Percentiles rank a stretch among this genome's conserved stretches.
Conservation (phyloP, 768 basidiomycete species). For the Xerocomus spinulosus region DNA sequence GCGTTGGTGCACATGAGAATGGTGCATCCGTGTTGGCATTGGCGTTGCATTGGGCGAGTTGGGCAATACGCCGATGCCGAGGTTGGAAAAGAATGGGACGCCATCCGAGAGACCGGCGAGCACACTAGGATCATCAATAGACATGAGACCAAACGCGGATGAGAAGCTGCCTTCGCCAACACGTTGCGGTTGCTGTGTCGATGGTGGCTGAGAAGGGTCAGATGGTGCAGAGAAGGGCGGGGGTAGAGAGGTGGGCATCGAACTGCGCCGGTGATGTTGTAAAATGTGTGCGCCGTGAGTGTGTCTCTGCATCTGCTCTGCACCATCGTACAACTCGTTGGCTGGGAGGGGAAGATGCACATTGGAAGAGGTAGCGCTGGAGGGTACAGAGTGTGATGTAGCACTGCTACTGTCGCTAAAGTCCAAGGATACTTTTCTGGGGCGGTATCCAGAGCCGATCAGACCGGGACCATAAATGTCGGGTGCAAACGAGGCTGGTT, state of each 20-base stretch:
- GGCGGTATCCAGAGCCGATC: slow-evolving; percentile 27
- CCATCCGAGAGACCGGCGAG: slow-evolving; percentile 60
- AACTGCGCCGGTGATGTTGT: slow-evolving; percentile 17
- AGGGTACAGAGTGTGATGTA: slow-evolving; percentile 42
- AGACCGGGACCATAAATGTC: slow-evolving; percentile 16
- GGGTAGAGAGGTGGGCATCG: slow-evolving; percentile 12
- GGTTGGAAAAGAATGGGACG: slow-evolving; percentile 56
- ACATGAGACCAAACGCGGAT: slow-evolving; percentile 70
- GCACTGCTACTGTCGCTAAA: slow-evolving; percentile 43
- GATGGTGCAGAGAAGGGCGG: slow-evolving; percentile 3
- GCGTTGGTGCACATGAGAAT: slow-evolving; percentile 14
- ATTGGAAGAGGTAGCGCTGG: slow-evolving; percentile 50
- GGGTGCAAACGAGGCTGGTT: slow-evolving; percentile 18
- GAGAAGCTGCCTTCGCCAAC: slow-evolving; percentile 41
- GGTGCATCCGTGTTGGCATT: slow-evolving; percentile 35
- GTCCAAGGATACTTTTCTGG: slow-evolving; percentile 33
- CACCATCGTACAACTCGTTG: slow-evolving; percentile 26
- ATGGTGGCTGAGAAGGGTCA: slow-evolving; percentile 6
- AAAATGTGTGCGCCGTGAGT: slow-evolving; percentile 6
- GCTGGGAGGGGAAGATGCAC: slow-evolving; percentile 44
- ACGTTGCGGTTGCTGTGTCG: slow-evolving; percentile 12
- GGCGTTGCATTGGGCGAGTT: slow-evolving; percentile 47
- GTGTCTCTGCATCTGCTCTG: slow-evolving; percentile 28
- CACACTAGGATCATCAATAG: slow-evolving; percentile 67
- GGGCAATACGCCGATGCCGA: slow-evolving; percentile 23